Percentiles rank a stretch among this genome's conserved stretches.
phyloP scores from a whole-genome alignment of 129 eudicot species.

The Escallonia herrerae region DNA sequence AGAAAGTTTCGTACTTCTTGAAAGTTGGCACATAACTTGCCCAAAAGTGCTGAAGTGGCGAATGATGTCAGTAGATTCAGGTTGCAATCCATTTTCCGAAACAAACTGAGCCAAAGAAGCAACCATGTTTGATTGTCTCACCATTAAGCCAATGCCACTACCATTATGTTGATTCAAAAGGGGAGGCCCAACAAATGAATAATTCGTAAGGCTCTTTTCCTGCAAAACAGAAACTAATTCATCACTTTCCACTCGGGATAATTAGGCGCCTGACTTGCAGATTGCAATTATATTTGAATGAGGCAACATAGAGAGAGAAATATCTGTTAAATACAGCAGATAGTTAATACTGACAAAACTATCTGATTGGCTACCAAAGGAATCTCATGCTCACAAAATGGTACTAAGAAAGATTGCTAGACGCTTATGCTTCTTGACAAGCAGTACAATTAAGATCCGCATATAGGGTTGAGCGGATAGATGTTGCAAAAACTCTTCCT shows the following conservation, averaged over 20 bases:
- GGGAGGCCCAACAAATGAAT: slow-evolving; percentile 62
- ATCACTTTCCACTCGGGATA: not conserved
- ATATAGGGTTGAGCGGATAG: no score
- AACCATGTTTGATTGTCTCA: slow-evolving; percentile 41
- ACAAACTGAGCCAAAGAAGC: slow-evolving; percentile 77
- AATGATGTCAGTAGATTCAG: slow-evolving; percentile 21
- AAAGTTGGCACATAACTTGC: slow-evolving; percentile 59
- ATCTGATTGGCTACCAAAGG: no score
- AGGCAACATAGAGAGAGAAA: no score
- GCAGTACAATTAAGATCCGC: no score
- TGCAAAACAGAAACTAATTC: slow-evolving; percentile 13
- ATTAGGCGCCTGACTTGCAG: no score
- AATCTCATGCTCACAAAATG: no score
- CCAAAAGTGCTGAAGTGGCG: slow-evolving; percentile 63
- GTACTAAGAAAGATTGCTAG: no score
- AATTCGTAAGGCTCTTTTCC: slow-evolving; percentile 44
- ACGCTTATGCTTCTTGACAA: no score
- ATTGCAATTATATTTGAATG: no score
- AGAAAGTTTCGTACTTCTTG: slow-evolving; percentile 53
- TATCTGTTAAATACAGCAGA: no score
- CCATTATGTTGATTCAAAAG: slow-evolving; percentile 53
- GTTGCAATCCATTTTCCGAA: slow-evolving; percentile 28
- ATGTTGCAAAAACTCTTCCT: no score
- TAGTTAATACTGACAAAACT: no score
- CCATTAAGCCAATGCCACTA: slow-evolving; percentile 54